Percentiles rank a stretch among this genome's conserved stretches.
Evolutionary conservation across 2,329 filamentous ascomycete species (phyloP).

Genomic region (Fusarium denticulatum): DNA sequence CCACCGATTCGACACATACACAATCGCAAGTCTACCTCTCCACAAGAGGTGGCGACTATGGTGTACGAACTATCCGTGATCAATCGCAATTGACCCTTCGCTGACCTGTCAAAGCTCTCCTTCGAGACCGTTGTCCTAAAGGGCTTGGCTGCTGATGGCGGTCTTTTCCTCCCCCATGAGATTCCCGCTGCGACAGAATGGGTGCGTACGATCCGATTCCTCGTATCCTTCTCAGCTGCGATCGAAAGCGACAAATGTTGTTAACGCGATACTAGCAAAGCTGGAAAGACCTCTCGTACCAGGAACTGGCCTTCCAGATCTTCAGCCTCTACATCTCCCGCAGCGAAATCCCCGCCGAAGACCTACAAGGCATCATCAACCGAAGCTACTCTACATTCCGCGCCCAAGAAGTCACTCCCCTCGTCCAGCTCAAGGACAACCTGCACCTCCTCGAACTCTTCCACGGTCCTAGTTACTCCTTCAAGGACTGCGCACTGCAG

Average conservation of each 20-base stretch:
- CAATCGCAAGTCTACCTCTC: slow-evolving; percentile 44
- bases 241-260: background rate
- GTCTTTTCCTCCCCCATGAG: slow-evolving; percentile 85
- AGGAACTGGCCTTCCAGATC: slow-evolving; percentile 84
- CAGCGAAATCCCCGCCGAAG: slow-evolving; percentile 57
- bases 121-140: slow-evolving; percentile 91
- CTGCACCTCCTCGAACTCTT: slow-evolving; percentile 88
- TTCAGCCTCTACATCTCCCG: slow-evolving; percentile 86
- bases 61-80: slow-evolving; percentile 10
- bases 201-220: slow-evolving; percentile 44
- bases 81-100: background rate
- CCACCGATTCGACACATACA: slow-evolving; percentile 36
- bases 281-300: slow-evolving; percentile 83
- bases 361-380: slow-evolving; percentile 82
- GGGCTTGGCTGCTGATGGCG: slow-evolving; percentile 83
- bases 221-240: fast-evolving
- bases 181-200: slow-evolving; percentile 74
- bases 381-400: slow-evolving; percentile 90
- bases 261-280: slow-evolving; percentile 55
- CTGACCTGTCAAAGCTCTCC: slow-evolving; percentile 66
- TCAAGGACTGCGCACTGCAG: slow-evolving; percentile 89
- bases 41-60: slow-evolving; percentile 43
- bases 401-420: slow-evolving; percentile 79
- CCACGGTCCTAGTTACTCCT: slow-evolving; percentile 94
- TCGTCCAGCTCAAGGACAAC: slow-evolving; percentile 64